Evolutionary conservation across 2,329 filamentous ascomycete species (phyloP), one percentile per base, ranked within the genome.

Genomic region (Claviceps maximensis): DNA sequence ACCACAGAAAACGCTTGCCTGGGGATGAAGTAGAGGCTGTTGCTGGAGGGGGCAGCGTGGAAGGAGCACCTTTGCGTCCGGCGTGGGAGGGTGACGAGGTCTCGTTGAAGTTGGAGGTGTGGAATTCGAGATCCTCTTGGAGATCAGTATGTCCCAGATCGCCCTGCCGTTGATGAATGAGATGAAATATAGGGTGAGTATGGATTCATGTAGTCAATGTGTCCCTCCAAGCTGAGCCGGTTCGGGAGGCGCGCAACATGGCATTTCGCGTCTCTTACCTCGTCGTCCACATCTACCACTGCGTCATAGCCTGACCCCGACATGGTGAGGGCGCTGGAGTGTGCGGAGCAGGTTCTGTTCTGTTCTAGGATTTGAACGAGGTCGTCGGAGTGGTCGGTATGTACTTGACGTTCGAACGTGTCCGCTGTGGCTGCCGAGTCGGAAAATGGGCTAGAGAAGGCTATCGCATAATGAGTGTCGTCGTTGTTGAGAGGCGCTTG

Each of bases 41-140:
- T 13, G 65, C 79, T 1, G 80, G 80, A 1, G 74, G 72, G 0
- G 79, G 81, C 2, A 83, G 80, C 15, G 80, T 72, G 4, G 71
- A 63, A 5, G 70, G 62, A n/a, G 68, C 63, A 53, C 67, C 71
- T 60, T 78, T 77, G 58, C 77, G 73, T 38, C 71, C 73, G 55
- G 72, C 69, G 17, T 68, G 64, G 59, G 76, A 38, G 33, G 33
- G 15, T 7, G 33, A 63, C 65, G n/a, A n/a, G n/a, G 75, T 65
- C 54, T 82, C 82, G 63, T 83, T 80, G 70, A 94, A 94, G 74
- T 87, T 81, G 59, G 90, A 96, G 65, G 83, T 87, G 77, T 98
- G 93, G 75, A 98, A 98, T 79, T 97, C 93, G 68, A 98, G 89
- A 72, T 97, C 93, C 70, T 96, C 91, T 76, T 96, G 89, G 25